Evolutionary conservation across 805 yeast genomes (phyloP).

Genomic region (Nakazawaea ernobii): DNA sequence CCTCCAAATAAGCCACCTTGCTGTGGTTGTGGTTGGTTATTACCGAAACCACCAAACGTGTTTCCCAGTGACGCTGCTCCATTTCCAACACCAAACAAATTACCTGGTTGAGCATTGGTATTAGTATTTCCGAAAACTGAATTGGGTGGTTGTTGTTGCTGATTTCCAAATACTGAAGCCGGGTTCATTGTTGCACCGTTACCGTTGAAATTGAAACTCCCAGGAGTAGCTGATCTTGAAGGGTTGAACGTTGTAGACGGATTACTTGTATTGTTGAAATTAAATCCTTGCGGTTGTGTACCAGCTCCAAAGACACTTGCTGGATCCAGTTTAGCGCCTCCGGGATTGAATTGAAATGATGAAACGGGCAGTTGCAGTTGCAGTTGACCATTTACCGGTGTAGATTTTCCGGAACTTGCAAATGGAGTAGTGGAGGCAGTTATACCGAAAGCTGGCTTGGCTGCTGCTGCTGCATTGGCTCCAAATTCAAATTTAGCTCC

Average conservation of each 20-base stretch:
- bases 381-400: not conserved
- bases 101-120: not conserved
- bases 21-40: not conserved
- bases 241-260: conserved; percentile 2
- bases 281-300: not conserved
- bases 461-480: not conserved
- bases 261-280: not conserved
- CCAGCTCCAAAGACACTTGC: conserved; percentile 5
- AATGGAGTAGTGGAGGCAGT: not conserved
- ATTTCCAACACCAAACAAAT: not conserved
- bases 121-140: conserved; percentile 1
- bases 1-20: conserved; percentile 1
- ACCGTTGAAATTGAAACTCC: not conserved
- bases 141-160: not conserved
- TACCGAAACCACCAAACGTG: conserved; percentile 1
- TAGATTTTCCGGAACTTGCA: not conserved
- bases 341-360: conserved; percentile 3
- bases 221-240: conserved; percentile 9
- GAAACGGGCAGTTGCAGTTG: not conserved
- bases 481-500: not conserved
- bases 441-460: not conserved
- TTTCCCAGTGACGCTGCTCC: not conserved
- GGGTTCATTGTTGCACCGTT: not conserved
- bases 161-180: conserved; percentile 4
- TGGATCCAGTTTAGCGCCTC: conserved; percentile 3